These are phyloP conservation scores for Borealophlyctis nickersoniae DNA, from an alignment of 192 early-diverging fungal genomes.

Conservation along the genomic window DNA sequence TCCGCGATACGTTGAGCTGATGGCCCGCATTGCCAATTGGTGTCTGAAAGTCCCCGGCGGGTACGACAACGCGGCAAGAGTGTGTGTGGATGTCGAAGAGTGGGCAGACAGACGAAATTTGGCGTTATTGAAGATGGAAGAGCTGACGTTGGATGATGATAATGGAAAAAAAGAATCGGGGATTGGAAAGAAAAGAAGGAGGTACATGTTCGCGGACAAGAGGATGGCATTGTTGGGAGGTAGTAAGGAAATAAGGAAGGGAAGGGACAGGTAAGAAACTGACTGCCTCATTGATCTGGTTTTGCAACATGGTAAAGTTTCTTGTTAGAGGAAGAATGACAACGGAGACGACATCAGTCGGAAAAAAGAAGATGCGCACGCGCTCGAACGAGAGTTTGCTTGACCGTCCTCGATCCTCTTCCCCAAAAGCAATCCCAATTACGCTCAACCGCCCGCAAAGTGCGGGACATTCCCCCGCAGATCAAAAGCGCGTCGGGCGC, in stretches of 20 bases:
- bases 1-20: constrained; percentile 48
- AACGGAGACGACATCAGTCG: constrained; percentile 4
- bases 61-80: constrained; percentile 26
- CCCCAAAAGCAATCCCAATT: not conserved
- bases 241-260: not conserved
- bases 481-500: not conserved
- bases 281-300: too few relatives aligned
- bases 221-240: too few relatives aligned
- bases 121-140: constrained; percentile 24
- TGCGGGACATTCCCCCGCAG: too few relatives aligned
- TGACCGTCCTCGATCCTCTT: not conserved
- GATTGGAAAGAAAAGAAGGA: constrained; percentile 12
- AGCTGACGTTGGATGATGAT: constrained; percentile 22
- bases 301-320: too few relatives aligned
- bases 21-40: constrained; percentile 31
- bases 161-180: constrained; percentile 24
- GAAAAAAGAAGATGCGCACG: constrained; percentile 4
- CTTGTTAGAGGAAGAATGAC: too few relatives aligned
- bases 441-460: not conserved
- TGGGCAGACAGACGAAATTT: constrained; percentile 39
- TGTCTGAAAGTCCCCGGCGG: constrained; percentile 16
- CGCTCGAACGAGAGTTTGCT: too few relatives aligned
- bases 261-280: not conserved
- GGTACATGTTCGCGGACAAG: constrained; percentile 12
- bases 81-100: constrained; percentile 37